Conservation (phyloP, 2,329 filamentous ascomycete species). For the Alternaria solani region DNA sequence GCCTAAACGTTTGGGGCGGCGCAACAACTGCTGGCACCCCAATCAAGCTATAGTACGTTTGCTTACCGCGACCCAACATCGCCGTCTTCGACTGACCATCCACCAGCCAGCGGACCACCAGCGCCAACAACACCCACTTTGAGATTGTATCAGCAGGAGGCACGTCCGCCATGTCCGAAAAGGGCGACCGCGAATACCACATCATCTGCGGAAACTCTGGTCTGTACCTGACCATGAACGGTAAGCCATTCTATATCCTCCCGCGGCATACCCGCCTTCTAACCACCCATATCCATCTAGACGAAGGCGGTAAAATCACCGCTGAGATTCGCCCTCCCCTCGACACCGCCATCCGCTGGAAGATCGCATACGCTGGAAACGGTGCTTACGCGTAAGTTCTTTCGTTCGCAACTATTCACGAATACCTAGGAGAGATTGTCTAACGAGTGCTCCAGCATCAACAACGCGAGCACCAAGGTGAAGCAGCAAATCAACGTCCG, state of each 20-base stretch:
- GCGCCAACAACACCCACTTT: background rate
- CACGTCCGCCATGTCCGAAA: background rate
- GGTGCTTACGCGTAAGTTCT: background rate
- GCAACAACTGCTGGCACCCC: background rate
- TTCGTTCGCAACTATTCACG: background rate
- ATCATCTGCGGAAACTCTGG: conserved; percentile 10
- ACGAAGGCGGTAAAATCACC: background rate
- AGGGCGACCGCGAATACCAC: conserved; percentile 1
- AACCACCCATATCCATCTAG: background rate
- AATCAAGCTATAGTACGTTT: conserved; percentile 4
- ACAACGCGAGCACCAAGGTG: background rate
- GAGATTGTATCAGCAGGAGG: conserved; percentile 6
- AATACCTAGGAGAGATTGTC: too few relatives aligned
- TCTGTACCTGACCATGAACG: background rate
- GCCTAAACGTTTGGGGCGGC: background rate
- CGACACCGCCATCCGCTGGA: conserved; percentile 2
- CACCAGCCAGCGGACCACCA: background rate
- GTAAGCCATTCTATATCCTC: background rate
- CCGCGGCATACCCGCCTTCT: background rate
- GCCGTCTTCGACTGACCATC: background rate
- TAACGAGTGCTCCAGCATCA: conserved; percentile 1
- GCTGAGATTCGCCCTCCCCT: background rate
- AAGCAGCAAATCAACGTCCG: conserved; percentile 9
- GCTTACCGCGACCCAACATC: too few relatives aligned
- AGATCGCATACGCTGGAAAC: background rate